phyloP scores from a whole-genome alignment of 2,329 filamentous ascomycete genomes.

The Gliomastix tumulicola region DNA sequence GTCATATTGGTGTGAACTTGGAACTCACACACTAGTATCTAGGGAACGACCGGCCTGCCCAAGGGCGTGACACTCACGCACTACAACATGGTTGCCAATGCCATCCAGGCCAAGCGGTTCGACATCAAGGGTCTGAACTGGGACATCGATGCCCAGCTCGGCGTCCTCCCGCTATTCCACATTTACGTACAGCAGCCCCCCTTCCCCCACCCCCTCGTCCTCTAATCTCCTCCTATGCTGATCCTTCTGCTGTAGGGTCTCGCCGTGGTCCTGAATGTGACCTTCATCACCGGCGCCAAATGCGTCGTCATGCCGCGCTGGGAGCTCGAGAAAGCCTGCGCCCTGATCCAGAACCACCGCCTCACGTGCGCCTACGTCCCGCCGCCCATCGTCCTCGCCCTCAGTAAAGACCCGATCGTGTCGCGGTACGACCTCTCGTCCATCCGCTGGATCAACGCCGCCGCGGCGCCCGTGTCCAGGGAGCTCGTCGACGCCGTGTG shows the following conservation, averaged over 20 bases:
- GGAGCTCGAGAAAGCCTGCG: slow-evolving; percentile 72
- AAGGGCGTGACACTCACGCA: slow-evolving; percentile 90
- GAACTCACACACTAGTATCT: background rate
- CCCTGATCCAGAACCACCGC: slow-evolving; percentile 64
- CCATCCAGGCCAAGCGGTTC: slow-evolving; percentile 44
- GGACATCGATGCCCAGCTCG: slow-evolving; percentile 65
- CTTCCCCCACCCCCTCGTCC: background rate
- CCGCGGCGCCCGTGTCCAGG: slow-evolving; percentile 74
- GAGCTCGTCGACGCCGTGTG: slow-evolving; percentile 76
- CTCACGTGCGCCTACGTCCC: slow-evolving; percentile 79
- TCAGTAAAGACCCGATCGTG: slow-evolving; percentile 73
- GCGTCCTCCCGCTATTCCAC: slow-evolving; percentile 84
- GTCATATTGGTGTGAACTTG: background rate
- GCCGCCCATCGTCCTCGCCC: slow-evolving; percentile 73
- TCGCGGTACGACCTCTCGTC: slow-evolving; percentile 74
- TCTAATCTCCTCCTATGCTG: background rate
- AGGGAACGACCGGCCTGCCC: slow-evolving; percentile 80
- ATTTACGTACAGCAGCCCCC: slow-evolving; percentile 60
- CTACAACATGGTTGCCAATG: slow-evolving; percentile 72
- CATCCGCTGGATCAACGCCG: slow-evolving; percentile 79
- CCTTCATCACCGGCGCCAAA: slow-evolving; percentile 54
- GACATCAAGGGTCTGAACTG: slow-evolving; percentile 51
- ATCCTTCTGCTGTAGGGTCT: slow-evolving; percentile 17
- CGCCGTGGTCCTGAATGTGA: slow-evolving; percentile 18
- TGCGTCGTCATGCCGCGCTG: slow-evolving; percentile 70